A percentile compares a stretch with the other conserved stretches of the same genome.
Evolutionary conservation across 805 yeast species (phyloP).

Genomic region (Barnettozyma californica): DNA sequence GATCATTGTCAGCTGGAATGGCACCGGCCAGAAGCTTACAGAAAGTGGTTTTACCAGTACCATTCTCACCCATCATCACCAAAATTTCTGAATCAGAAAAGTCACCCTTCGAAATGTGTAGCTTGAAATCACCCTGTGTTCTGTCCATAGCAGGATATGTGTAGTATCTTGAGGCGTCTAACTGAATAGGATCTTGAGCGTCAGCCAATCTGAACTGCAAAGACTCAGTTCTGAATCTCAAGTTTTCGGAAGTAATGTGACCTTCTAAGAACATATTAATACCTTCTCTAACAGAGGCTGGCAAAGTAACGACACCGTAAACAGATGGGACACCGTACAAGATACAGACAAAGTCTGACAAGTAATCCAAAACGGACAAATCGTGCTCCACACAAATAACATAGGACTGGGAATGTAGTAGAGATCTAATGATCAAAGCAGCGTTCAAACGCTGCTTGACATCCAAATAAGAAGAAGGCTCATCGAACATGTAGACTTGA

Average conservation of each 20-base stretch:
- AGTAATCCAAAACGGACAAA: slow-evolving; percentile 92
- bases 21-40: slow-evolving; percentile 95
- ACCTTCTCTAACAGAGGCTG: slow-evolving; percentile 97
- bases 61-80: slow-evolving; percentile 99
- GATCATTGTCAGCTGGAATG: slow-evolving; percentile 76
- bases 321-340: slow-evolving; percentile 97
- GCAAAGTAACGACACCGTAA: slow-evolving; percentile 97
- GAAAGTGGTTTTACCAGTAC: slow-evolving; percentile 98
- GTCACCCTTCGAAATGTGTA: slow-evolving; percentile 78
- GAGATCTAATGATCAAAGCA: slow-evolving; percentile 86
- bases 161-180: slow-evolving; percentile 76
- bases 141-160: slow-evolving; percentile 77
- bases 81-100: slow-evolving; percentile 94
- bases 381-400: slow-evolving; percentile 99
- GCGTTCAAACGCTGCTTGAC: slow-evolving; percentile 98
- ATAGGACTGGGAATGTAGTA: slow-evolving; percentile 69
- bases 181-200: slow-evolving; percentile 69
- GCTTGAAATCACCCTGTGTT: slow-evolving; percentile 94
- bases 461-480: slow-evolving; percentile 97
- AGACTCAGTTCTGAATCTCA: slow-evolving; percentile 95
- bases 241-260: slow-evolving; percentile 92
- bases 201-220: slow-evolving; percentile 90
- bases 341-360: slow-evolving; percentile 95
- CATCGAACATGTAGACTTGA: slow-evolving; percentile 98
- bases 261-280: slow-evolving; percentile 98